Conservation (phyloP, 352 stramenopile species). For the Plasmopara viticola region DNA sequence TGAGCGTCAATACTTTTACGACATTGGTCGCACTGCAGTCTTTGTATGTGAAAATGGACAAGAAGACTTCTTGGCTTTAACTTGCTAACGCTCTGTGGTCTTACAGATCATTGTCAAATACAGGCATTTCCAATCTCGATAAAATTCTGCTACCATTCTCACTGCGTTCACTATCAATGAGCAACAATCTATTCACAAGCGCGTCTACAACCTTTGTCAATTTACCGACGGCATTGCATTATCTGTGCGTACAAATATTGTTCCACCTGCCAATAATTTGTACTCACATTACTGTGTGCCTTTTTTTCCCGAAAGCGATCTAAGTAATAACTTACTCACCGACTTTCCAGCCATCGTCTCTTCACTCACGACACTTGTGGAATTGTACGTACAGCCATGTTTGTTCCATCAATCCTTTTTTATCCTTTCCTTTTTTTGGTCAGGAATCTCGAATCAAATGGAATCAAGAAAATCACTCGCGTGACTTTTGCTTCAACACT, state of each 20-base stretch:
- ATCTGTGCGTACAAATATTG: slow-evolving; percentile 36
- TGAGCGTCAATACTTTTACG: slow-evolving; percentile 37
- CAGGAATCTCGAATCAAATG: slow-evolving; percentile 58
- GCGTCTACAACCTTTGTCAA: slow-evolving; percentile 42
- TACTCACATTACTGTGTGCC: neutral
- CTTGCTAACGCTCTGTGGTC: slow-evolving; percentile 4
- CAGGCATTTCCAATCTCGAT: slow-evolving; percentile 39
- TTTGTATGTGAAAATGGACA: slow-evolving; percentile 31
- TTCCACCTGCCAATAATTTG: neutral
- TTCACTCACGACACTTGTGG: slow-evolving; percentile 36
- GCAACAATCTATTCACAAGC: slow-evolving; percentile 44
- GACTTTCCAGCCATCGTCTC: slow-evolving; percentile 39
- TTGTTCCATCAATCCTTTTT: neutral
- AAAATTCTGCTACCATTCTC: slow-evolving; percentile 34
- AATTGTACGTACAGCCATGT: slow-evolving; percentile 34
- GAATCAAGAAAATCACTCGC: slow-evolving; percentile 38
- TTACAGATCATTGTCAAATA: slow-evolving; percentile 40
- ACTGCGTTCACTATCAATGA: slow-evolving; percentile 43
- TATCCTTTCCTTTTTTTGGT: neutral
- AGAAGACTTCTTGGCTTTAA: neutral
- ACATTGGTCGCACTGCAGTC: slow-evolving; percentile 42
- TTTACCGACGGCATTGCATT: slow-evolving; percentile 33
- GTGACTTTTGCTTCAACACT: slow-evolving; percentile 50
- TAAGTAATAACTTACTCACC: slow-evolving; percentile 54
- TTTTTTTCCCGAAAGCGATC: slow-evolving; percentile 27